A percentile compares a stretch with the other conserved stretches of the same genome.
Evolutionary conservation across 2,329 filamentous ascomycete genomes (phyloP).

Genomic region (Pyrenophora teres): DNA sequence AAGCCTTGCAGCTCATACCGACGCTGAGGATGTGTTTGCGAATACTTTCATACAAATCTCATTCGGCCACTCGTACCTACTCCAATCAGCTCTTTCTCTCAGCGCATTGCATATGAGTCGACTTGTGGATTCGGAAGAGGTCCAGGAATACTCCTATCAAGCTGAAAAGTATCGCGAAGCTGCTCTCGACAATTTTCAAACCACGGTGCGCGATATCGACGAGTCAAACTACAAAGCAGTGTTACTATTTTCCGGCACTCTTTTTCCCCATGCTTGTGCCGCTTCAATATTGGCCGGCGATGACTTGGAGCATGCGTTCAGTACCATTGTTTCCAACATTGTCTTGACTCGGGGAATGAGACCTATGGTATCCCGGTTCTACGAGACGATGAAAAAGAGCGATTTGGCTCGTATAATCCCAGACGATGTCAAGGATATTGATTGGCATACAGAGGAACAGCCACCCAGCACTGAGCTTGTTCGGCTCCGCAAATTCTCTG

Average conservation of each 20-base stretch:
- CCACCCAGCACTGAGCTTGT: slow-evolving; percentile 28
- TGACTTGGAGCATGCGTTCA: slow-evolving; percentile 25
- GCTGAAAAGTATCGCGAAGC: slow-evolving; percentile 30
- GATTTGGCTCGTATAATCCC: slow-evolving; percentile 28
- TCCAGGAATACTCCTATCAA: slow-evolving; percentile 21
- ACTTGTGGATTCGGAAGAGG: slow-evolving; percentile 24
- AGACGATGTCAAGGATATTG: slow-evolving; percentile 22
- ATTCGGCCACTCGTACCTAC: slow-evolving; percentile 51
- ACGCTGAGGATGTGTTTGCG: slow-evolving; percentile 25
- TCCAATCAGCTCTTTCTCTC: slow-evolving; percentile 52
- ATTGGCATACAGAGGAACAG: slow-evolving; percentile 21
- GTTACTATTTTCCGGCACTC: slow-evolving; percentile 24
- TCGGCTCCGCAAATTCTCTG: slow-evolving; percentile 30
- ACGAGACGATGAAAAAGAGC: slow-evolving; percentile 16
- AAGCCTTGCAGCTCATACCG: slow-evolving; percentile 24
- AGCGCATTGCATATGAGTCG: slow-evolving; percentile 52
- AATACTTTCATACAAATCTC: slow-evolving; percentile 40
- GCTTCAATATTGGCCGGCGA: slow-evolving; percentile 14
- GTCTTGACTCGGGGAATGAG: slow-evolving; percentile 28
- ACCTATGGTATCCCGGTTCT: slow-evolving; percentile 31
- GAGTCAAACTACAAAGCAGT: slow-evolving; percentile 49
- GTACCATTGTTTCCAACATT: slow-evolving; percentile 29
- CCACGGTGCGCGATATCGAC: slow-evolving; percentile 39
- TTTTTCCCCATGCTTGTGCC: slow-evolving; percentile 34
- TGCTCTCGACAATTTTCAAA: slow-evolving; percentile 27